Evolutionary conservation across 129 eudicot species (phyloP), one percentile per base, ranked within the genome.

Genomic region (Centrapalus pauciflorus): DNA sequence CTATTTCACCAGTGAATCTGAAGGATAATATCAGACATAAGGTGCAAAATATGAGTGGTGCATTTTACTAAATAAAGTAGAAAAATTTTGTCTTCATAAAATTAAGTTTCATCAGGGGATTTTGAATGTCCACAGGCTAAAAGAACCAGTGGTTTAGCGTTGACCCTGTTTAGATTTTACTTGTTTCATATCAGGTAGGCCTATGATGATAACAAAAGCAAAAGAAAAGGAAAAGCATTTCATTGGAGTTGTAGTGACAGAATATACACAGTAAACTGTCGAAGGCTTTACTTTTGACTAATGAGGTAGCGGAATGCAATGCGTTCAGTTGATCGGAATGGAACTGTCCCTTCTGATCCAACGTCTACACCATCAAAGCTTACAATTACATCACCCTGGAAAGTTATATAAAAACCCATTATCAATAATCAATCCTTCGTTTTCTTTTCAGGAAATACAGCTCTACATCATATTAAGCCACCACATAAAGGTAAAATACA

Each of bases 1-100:
- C 89, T 73, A 77, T 55, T 73, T 92, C 98, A 56, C 98, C 95
- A 12, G 96, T 65, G 72, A 92, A 92, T 74, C 98, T 92, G 88
- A 71, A 64, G 57, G 50, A 77, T 45, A 63, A 9, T 24, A 3
- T 49, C 58, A 43, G 14, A 46, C 7, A 56, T 71, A 10, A 72
- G 23, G 16, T 41, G 66, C 33, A 46, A 50, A 69, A 26, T 3
- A 46, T 20, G 49, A 4, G 11, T 58, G n/a, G 37, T 68, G 48
- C 30, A 63, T 19, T 61, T 60, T 11, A 66, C 37, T 25, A 26
- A 14, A 69, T 55, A 63, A 24, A 41, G 38, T 45, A 48, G 52
- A 41, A 41, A 17, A 41, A 41, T 41, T 1, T 38, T 38, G 46
- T 38, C 46, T 38, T 38, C 3, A 38, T 11, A 38, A 11, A 34